phyloP scores from a whole-genome alignment of 2,329 filamentous ascomycete species.

The Apiospora rasikravindrae region DNA sequence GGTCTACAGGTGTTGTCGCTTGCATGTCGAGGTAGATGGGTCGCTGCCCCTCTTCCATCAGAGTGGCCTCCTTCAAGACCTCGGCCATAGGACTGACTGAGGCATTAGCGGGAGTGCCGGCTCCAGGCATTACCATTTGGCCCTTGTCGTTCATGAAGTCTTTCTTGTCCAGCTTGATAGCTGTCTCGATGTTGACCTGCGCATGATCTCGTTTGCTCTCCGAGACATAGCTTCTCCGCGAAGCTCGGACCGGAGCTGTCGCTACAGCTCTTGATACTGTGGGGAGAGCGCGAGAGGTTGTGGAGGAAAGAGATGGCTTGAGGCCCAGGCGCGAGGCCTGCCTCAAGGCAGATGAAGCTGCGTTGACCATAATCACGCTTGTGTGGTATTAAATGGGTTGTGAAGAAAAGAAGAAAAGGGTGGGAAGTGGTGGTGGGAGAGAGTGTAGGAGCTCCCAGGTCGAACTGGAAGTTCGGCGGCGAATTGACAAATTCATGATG shows the following conservation, averaged over 20 bases:
- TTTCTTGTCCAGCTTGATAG: slow-evolving; percentile 86
- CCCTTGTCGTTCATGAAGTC: slow-evolving; percentile 67
- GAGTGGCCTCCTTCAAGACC: slow-evolving; percentile 86
- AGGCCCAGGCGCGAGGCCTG: slow-evolving; percentile 70
- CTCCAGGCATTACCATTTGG: slow-evolving; percentile 57
- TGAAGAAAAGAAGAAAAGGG: slow-evolving; percentile 4
- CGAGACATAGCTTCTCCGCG: slow-evolving; percentile 75
- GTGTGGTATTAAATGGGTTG: not conserved
- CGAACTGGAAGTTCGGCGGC: slow-evolving; percentile 14
- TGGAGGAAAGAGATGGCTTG: slow-evolving; percentile 44
- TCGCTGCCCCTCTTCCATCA: slow-evolving; percentile 90
- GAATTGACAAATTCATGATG: slow-evolving; percentile 15
- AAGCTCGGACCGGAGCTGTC: slow-evolving; percentile 33
- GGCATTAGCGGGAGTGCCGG: slow-evolving; percentile 64
- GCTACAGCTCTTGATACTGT: slow-evolving; percentile 39
- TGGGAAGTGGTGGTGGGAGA: not conserved
- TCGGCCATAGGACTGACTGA: slow-evolving; percentile 85
- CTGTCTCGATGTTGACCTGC: slow-evolving; percentile 80
- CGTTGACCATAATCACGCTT: slow-evolving; percentile 50
- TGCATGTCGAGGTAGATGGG: slow-evolving; percentile 99
- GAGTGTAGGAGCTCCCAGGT: not conserved
- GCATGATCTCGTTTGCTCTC: slow-evolving; percentile 80
- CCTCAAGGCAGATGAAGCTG: slow-evolving; percentile 73
- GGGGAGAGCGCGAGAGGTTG: slow-evolving; percentile 41
- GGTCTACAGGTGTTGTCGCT: slow-evolving; percentile 93